Evolutionary conservation across 805 yeast species (phyloP).

Genomic region (Cyberlindnera suaveolens): DNA sequence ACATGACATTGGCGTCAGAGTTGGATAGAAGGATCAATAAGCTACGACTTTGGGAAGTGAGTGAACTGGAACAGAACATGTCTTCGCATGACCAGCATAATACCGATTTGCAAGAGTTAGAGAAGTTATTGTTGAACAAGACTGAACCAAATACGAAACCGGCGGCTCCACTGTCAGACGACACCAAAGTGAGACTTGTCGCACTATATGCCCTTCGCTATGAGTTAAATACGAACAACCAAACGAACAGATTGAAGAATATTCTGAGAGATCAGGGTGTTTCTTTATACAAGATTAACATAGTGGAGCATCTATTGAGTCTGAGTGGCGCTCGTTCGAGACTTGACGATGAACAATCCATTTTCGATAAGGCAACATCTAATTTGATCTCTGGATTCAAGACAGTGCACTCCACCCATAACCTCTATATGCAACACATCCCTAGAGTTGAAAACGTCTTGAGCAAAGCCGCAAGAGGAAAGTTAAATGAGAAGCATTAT

Average conservation of each 20-base stretch:
- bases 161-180: slow-evolving; percentile 37
- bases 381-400: slow-evolving; percentile 29
- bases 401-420: slow-evolving; percentile 41
- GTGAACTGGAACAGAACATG: slow-evolving; percentile 85
- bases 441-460: slow-evolving; percentile 55
- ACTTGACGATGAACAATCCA: slow-evolving; percentile 27
- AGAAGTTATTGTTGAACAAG: slow-evolving; percentile 41
- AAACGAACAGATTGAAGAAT: slow-evolving; percentile 32
- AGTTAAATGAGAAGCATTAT: slow-evolving; percentile 29
- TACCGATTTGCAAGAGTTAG: slow-evolving; percentile 49
- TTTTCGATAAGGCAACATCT: slow-evolving; percentile 24
- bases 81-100: slow-evolving; percentile 59
- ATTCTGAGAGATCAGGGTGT: slow-evolving; percentile 32
- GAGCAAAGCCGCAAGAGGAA: slow-evolving; percentile 30
- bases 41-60: slow-evolving; percentile 69
- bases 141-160: slow-evolving; percentile 28
- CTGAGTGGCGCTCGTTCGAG: slow-evolving; percentile 40
- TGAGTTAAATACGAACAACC: slow-evolving; percentile 44
- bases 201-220: slow-evolving; percentile 70
- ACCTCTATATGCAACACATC: slow-evolving; percentile 85
- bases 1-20: slow-evolving; percentile 84
- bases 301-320: slow-evolving; percentile 36
- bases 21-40: slow-evolving; percentile 66
- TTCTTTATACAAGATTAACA: slow-evolving; percentile 16
- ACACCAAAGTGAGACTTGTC: slow-evolving; percentile 63